Evolutionary conservation across 2,329 filamentous ascomycete genomes (phyloP), one percentile per base, ranked within the genome.

Genomic region (Claviceps capensis): DNA sequence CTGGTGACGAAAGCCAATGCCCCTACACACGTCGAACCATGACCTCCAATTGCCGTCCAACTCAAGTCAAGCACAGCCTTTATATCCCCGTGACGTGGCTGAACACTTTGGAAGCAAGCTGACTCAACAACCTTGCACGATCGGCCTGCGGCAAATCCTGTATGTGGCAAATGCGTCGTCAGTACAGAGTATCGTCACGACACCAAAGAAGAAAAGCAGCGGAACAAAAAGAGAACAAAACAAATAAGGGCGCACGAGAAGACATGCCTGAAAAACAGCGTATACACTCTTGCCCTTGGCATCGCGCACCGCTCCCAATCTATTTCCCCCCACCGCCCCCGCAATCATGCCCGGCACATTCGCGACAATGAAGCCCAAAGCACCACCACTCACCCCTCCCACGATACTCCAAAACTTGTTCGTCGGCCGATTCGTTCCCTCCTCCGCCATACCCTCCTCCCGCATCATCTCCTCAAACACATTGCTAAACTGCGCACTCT

Each of bases 271-370:
- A 66, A 91, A 97, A 16, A 96, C 93, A 30, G 82, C 76, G 68
- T 94, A 97, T 5, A 98, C 93, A 63, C 88, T 95, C 82, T 96
- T 97, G 22, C 90, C 90, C 69, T 83, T 89, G 36, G 86, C 82
- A 69, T 98, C 93, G 52, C 93, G 76, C 19, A 98, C 80, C 6
- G 88, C 87, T 1, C 93, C 93, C n/a, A 97, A 70, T 49, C 90
- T 72, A 69, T 96, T 97, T 11, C 93, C 93, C 0, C 90, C 91
- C 2, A 96, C 90, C 2, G 88, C 88, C 2, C 93, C 93, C 0
- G 91, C 91, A 40, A 97, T 68, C 62, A 91, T 77, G 0, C 93
- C 93, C 0, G 91, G 87, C 48, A 96, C 81, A 65, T 97, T 97
- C 30, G 85, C 93, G 26, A 97, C 78, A 59, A 98, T 98, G 67